Evolutionary conservation across 176 grass and related monocot genomes (phyloP), one percentile per base, ranked within the genome.

Genomic region (Aegilops umbellulata): DNA sequence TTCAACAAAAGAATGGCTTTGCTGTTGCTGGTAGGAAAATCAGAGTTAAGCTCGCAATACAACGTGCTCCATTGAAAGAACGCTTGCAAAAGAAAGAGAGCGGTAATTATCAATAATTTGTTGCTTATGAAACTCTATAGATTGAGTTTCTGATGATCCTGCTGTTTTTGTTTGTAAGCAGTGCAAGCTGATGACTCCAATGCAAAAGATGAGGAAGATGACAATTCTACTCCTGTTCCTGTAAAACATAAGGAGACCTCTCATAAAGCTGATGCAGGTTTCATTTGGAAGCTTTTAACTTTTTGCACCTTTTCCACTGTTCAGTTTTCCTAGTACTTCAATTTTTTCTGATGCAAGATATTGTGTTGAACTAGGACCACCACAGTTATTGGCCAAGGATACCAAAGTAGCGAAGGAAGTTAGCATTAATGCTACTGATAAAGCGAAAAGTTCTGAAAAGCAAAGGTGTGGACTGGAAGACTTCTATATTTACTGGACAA

Each of bases 1-100:
- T 98, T 87, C 70, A 98, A 82, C 80, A 95, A 68, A 98, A 98
- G 88, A 94, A 92, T 84, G 92, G 88, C 53, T 89, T 81, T 29
- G 49, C 76, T 55, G 76, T 95, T 46, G 85, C 87, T 84, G 87
- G 94, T 88, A 94, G 97, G 80, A 98, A 94, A 88, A 98, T 98
- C 41, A 94, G 86, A 85, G 92, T 94, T 35, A 94, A 95, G 85
- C 90, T 94, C 70, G 97, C 97, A 51, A 95, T 88, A 71, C 87
- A 89, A 46, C 92, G 94, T 91, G 87, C 90, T 86, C 76, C 94
- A 55, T 67, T 89, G 44, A 88, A 94, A 85, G 87, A 98, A 60
- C 94, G 92, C 46, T 57, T 71, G 83, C 79, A 83, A 67, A 95
- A 95, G 86, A 80, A 80, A 31, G 90, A 92, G 80, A 89, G 82